Evolutionary conservation across 1,139 yeast genomes (phyloP), one percentile per base, ranked within the genome.

Genomic region (Pichia sp.): DNA sequence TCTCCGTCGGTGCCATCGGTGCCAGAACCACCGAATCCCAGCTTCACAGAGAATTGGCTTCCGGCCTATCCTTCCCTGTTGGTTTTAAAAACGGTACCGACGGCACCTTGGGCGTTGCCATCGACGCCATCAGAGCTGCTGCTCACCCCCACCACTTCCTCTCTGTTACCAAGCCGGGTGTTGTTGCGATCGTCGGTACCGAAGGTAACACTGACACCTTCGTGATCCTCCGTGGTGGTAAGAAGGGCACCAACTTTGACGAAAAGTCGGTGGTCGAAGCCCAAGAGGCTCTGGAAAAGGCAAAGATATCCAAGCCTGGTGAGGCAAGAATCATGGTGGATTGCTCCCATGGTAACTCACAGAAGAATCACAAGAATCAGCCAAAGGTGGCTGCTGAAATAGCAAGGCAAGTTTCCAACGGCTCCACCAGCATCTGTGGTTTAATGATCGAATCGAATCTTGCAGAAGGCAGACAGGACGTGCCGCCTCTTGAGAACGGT

Each of bases 31-130:
- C 99, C 54, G 99, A 93, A 77, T 90, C 97, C 50, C 99, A 93
- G 74, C 81, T 93, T 61, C 99, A 93, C 76, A 85, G 99, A 74
- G 99, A 93, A 74, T 80, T 93, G 66, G 95, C 98, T 19, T 90
- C 97, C 5, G 99, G 98, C 50, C 79, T 93, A 62, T 87, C 96
- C 10, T 93, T 93, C 92, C 99, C 99, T 56, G 86, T 93, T 59
- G 99, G 99, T 54, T 93, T 93, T 86, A 93, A 93, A 76, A 93
- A 93, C 71, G 98, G 98, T 70, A 93, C 99, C 52, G 99, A 93
- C 71, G 99, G 99, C 68, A 81, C 95, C 56, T 76, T 92, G 61
- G 90, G 85, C 57, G 98, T 93, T 59, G 97, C 99, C 8, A 76
- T 93, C 57, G 99, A 93, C 69, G 99, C 98, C 49, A 81, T 90